Conservation (phyloP, 345 rosid genomes). For the Lumnitzera littorea region DNA sequence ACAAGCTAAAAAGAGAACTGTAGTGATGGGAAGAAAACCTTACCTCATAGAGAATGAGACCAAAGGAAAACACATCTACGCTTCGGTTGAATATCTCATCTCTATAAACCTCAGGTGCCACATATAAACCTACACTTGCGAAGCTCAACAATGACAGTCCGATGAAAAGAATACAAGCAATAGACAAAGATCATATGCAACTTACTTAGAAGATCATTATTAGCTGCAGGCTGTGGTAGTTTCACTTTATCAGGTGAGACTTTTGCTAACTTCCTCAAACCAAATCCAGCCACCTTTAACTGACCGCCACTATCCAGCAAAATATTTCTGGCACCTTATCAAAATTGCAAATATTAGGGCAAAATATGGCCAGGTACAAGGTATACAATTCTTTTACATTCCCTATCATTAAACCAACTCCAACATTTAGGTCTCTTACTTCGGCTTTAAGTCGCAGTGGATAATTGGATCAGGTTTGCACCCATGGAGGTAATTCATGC, state of each 20-base stretch:
- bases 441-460: conserved; percentile 87
- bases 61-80: conserved; percentile 78
- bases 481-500: conserved; percentile 25
- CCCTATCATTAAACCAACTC: conserved; percentile 21
- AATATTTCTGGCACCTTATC: conserved; percentile 99
- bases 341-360: conserved; percentile 74
- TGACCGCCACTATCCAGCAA: conserved; percentile 91
- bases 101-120: conserved; percentile 78
- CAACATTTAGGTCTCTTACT: conserved; percentile 67
- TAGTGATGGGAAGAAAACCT: too few species aligned
- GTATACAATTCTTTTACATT: not conserved
- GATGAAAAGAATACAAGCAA: not conserved
- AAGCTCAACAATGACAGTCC: not conserved
- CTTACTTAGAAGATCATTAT: conserved; percentile 58
- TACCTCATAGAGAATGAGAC: conserved; percentile 86
- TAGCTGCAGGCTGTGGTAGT: conserved; percentile 32
- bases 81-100: conserved; percentile 59
- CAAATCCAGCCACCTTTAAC: conserved; percentile 84
- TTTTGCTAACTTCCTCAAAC: conserved; percentile 52
- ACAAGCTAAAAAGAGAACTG: too few species aligned
- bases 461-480: conserved; percentile 38
- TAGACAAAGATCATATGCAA: conserved; percentile 2
- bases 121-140: conserved; percentile 44
- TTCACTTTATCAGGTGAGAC: conserved; percentile 53
- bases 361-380: conserved; percentile 10